Evolutionary conservation across 306 rosid species (phyloP), one percentile per base, ranked within the genome.

Genomic region (Malus orientalis): DNA sequence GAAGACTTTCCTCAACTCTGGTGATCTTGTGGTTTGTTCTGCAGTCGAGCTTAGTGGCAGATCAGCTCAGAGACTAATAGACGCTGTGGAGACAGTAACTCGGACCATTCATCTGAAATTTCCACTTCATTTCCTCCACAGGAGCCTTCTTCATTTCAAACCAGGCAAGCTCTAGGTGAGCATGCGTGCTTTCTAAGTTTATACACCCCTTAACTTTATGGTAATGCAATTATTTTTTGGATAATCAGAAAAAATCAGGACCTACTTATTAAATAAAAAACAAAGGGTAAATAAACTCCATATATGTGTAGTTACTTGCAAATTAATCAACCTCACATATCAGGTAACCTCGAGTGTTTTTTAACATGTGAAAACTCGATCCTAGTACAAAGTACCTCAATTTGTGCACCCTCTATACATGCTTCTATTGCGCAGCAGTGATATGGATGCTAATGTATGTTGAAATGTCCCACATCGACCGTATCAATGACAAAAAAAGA

Each of bases 21-120:
- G 98, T 19, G 97, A 90, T 33, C 89, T 92, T 25, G 83, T 90
- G 86, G 96, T 94, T 32, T 94, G 98, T 80, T 94, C 97, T 29
- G 97, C 79, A 3, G 97, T 92, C 72, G 88, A 95, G 79, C 42
- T 90, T 40, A 85, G 97, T 75, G 98, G 59, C 23, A 62, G 4
- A 57, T 13, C 6, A 62, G 63, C 55, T 51, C 55, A 51, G 1
- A 51, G 55, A 19, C 55, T 15, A 51, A 51, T 51, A 19, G 3
- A 51, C 55, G 20, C 55, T 16, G 55, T 9, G 83, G 76, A 59
- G 89, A 79, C 25, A 72, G 71, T 59, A 91, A 87, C 76, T 83
- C 84, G 13, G 94, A 91, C 1, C 12, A 18, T 75, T 84, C 91
- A n/a, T 83, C 90, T 0, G 89, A 86, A 1, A 51, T 51, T 51